Evolutionary conservation across 164 flowering plant genomes (phyloP).

Genomic region (Amborella trichopoda): DNA sequence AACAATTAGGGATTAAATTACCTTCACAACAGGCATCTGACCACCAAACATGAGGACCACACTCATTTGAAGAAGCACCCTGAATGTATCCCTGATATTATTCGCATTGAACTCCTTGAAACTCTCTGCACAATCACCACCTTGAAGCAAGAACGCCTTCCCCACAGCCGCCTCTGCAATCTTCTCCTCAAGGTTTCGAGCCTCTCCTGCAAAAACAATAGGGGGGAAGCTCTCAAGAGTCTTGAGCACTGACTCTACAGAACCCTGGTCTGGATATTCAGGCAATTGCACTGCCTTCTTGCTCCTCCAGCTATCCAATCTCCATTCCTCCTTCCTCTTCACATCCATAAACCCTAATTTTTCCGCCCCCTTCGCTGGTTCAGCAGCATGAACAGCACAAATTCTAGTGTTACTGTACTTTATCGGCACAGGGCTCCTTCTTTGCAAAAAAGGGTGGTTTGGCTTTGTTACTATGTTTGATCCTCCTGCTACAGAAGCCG

Average conservation of each 20-base stretch:
- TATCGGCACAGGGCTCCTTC: too few species aligned
- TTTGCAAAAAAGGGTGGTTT: too few species aligned
- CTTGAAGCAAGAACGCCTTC: conserved; percentile 37
- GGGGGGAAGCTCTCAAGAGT: conserved; percentile 27
- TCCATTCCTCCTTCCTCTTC: conserved; percentile 10
- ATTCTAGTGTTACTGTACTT: too few species aligned
- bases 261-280: conserved; percentile 16
- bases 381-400: neutral
- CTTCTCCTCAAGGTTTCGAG: conserved; percentile 33
- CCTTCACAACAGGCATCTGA: conserved; percentile 42
- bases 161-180: conserved; percentile 36
- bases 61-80: conserved; percentile 42
- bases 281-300: conserved; percentile 19
- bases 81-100: conserved; percentile 37
- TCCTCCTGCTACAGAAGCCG: too few species aligned
- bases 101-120: conserved; percentile 35
- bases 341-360: neutral
- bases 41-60: conserved; percentile 32
- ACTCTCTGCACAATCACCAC: conserved; percentile 48
- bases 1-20: too few species aligned
- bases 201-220: conserved; percentile 40
- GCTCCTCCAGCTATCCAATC: conserved; percentile 15
- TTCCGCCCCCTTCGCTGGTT: conserved; percentile 1
- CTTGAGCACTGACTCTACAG: conserved; percentile 19
- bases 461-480: too few species aligned